A percentile compares a stretch with the other conserved stretches of the same genome.
These are phyloP conservation scores for Agapanthus africanus DNA, from an alignment of 106 monocot species.

Conservation along the genomic window DNA sequence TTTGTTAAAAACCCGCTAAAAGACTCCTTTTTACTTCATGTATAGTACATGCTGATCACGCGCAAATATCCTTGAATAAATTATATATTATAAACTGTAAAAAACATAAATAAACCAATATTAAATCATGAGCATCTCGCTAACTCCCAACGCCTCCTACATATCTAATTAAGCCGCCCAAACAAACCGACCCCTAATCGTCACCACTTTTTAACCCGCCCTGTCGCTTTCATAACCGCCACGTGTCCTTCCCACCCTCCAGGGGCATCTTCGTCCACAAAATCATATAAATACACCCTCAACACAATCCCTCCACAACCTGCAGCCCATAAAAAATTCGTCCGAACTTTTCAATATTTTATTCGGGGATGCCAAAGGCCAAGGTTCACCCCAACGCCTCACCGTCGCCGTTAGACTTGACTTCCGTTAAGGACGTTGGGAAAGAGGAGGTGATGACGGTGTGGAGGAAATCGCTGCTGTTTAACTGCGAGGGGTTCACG, in stretches of 20 bases:
- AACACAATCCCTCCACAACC: neutral
- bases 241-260: neutral
- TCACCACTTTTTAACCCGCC: too few relatives aligned
- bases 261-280: neutral
- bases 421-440: neutral
- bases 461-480: slow-evolving; percentile 47
- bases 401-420: neutral
- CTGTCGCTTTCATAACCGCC: too few relatives aligned
- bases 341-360: neutral
- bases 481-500: slow-evolving; percentile 51
- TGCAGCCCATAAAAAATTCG: neutral
- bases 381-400: slow-evolving; percentile 43
- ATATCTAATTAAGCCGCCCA: too few relatives aligned
- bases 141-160: too few relatives aligned
- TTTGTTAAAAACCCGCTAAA: too few relatives aligned
- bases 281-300: neutral
- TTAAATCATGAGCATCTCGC: too few relatives aligned
- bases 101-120: too few relatives aligned
- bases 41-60: too few relatives aligned
- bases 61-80: too few relatives aligned
- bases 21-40: too few relatives aligned
- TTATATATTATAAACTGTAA: too few relatives aligned
- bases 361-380: slow-evolving; percentile 11
- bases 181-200: too few relatives aligned
- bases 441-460: slow-evolving; percentile 28